Evolutionary conservation across 768 basidiomycete genomes (phyloP), one percentile per base, ranked within the genome.

Genomic region (Naganishia kalamii): DNA sequence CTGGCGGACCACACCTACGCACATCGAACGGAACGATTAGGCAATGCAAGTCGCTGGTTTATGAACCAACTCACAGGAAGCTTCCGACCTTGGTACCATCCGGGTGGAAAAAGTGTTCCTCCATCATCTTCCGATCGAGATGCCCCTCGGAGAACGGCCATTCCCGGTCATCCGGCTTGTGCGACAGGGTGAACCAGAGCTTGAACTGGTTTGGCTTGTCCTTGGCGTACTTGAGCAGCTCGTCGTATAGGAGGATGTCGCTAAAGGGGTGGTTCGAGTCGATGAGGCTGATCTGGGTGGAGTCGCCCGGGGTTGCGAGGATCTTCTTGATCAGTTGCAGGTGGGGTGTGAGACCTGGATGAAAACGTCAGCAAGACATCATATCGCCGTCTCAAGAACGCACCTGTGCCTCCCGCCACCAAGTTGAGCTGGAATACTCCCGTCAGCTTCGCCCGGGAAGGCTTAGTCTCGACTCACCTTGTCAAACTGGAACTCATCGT

Each of bases 161-260:
- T 7, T 54, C 65, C 21, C 51, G 17, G n/a, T 49, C 60, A 29
- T 62, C 60, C 17, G 60, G 50, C 25, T 61, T 50, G 5, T 52
- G 21, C 23, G 46, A 62, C 19, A 66, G 49, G n/a, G 65, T 62
- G 25, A 50, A 62, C 65, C 65, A 66, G 17, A 60, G 23, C 40
- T 62, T 51, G 49, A 66, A 62, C 49, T 52, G 60, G 25, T 61
- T 27, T 2, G 46, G 30, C 29, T 62, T 19, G 25, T 43, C 41
- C 32, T 62, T 32, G 8, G 47, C 65, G 35, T 62, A 62, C 10
- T 46, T 5, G 11, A 46, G 43, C 27, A 66, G 49, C 60, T 66
- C 65, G 51, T 66, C 65, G 50, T 40, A 66, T n/a, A 66, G 47
- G 27, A 66, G 35, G n/a, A 66, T 47, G 49, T 66, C 65, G 23